Percentiles rank a stretch among this genome's conserved stretches.
Conservation (phyloP, 495 filamentous ascomycete species). For the Podospora pseudocomata region DNA sequence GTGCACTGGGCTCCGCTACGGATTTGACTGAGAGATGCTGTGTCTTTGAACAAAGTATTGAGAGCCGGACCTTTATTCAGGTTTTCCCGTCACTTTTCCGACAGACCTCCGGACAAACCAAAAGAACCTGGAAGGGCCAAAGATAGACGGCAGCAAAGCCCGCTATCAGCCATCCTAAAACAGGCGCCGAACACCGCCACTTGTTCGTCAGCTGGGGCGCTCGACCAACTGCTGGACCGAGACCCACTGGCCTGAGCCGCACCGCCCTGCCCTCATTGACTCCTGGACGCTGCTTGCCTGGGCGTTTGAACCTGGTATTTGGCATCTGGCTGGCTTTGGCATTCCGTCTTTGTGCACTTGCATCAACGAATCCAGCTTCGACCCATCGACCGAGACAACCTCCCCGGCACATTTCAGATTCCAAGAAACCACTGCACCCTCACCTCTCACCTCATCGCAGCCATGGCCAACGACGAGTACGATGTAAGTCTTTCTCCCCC, state of each 20-base stretch:
- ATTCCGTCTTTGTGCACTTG: slow-evolving; percentile 23
- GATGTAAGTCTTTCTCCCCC: slow-evolving; percentile 70
- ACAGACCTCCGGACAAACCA: neutral
- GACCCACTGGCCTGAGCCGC: slow-evolving; percentile 32
- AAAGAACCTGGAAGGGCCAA: neutral
- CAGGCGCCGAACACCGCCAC: slow-evolving; percentile 18
- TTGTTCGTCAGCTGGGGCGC: slow-evolving; percentile 23
- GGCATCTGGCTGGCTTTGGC: slow-evolving; percentile 11
- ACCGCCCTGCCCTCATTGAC: slow-evolving; percentile 33
- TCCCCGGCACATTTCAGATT: slow-evolving; percentile 16
- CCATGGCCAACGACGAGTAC: slow-evolving; percentile 99
- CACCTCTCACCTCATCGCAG: slow-evolving; percentile 20
- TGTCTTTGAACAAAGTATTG: neutral
- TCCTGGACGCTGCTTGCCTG: slow-evolving; percentile 23
- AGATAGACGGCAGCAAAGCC: neutral
- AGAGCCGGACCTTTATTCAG: neutral
- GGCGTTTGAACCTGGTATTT: neutral
- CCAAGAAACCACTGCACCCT: slow-evolving; percentile 19
- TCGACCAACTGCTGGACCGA: slow-evolving; percentile 22
- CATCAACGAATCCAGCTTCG: slow-evolving; percentile 20
- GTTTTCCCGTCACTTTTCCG: neutral
- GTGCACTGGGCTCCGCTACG: neutral
- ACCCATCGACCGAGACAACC: slow-evolving; percentile 14
- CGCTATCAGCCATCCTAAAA: slow-evolving; percentile 3
- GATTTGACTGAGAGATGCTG: no score